Conservation (phyloP, 1,284 basidiomycete species). For the Ustilago crameri region DNA sequence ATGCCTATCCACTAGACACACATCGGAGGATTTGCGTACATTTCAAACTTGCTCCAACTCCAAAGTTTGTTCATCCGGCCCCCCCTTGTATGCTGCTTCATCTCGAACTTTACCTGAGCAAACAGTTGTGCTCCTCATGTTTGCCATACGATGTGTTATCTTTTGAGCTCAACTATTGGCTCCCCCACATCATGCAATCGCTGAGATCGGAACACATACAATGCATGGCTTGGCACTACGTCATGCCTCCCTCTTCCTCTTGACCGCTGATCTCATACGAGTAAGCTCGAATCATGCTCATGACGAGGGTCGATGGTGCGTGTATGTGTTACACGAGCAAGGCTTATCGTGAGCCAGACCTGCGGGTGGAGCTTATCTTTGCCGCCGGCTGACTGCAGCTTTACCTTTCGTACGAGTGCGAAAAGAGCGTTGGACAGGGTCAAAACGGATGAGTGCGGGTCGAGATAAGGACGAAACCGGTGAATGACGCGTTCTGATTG, state of each 20-base stretch:
- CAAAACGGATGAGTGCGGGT: too few species aligned
- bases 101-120: neutral
- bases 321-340: neutral
- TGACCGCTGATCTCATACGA: neutral
- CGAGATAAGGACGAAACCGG: conserved; percentile 57
- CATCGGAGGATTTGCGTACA: conserved; percentile 1
- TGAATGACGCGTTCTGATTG: conserved; percentile 68
- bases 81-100: neutral
- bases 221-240: neutral
- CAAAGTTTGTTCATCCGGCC: neutral
- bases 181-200: neutral
- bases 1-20: too few species aligned
- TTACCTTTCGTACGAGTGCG: conserved; percentile 15
- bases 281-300: too few species aligned
- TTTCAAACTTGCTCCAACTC: neutral
- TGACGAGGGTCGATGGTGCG: neutral
- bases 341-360: conserved; percentile 3
- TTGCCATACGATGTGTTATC: neutral
- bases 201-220: too few species aligned
- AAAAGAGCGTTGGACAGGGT: neutral
- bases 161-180: too few species aligned
- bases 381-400: conserved; percentile 9
- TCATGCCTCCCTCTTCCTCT: neutral
- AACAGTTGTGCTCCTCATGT: too few species aligned
- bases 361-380: conserved; percentile 14